A percentile compares a stretch with the other conserved stretches of the same genome.
phyloP scores from a whole-genome alignment of 768 basidiomycete species.

The Polyporus arcularius region DNA sequence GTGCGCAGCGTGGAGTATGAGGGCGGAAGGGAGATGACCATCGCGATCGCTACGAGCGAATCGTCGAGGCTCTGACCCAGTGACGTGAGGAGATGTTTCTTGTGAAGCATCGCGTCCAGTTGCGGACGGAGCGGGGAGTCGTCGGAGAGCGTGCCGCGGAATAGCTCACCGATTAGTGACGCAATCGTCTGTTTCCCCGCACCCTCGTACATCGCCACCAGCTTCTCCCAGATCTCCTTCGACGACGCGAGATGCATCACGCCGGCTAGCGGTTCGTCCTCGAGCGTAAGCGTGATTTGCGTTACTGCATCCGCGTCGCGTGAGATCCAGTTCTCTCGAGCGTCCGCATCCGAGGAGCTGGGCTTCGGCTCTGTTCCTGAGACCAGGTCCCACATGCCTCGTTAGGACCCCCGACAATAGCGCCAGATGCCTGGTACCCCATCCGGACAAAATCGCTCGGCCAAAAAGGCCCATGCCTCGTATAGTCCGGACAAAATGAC shows the following conservation, averaged over 20 bases:
- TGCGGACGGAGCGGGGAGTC: constrained; percentile 20
- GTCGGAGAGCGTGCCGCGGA: constrained; percentile 23
- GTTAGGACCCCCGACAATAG: too few species aligned
- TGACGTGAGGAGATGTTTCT: constrained; percentile 13
- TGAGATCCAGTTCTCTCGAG: too few species aligned
- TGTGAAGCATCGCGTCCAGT: constrained; percentile 23
- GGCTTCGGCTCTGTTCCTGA: too few species aligned
- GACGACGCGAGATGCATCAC: constrained; percentile 19
- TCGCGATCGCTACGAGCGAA: constrained; percentile 23
- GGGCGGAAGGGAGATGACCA: constrained; percentile 25
- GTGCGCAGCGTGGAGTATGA: constrained; percentile 24
- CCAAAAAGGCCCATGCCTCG: too few species aligned
- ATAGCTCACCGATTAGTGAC: constrained; percentile 27
- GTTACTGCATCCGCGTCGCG: constrained; percentile 21
- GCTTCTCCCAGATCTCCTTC: constrained; percentile 24
- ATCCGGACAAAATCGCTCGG: too few species aligned
- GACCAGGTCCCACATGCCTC: too few species aligned
- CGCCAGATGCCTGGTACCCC: too few species aligned
- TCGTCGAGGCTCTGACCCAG: constrained; percentile 23
- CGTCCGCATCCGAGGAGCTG: too few species aligned
- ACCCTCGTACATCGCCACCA: constrained; percentile 23
- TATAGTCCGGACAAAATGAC: too few species aligned
- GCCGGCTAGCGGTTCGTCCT: constrained; percentile 25
- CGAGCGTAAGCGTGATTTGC: constrained; percentile 27
- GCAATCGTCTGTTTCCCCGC: constrained; percentile 26